A percentile compares a stretch with the other conserved stretches of the same genome.
phyloP scores from a whole-genome alignment of 805 yeast genomes.

The Yarrowia sp. region DNA sequence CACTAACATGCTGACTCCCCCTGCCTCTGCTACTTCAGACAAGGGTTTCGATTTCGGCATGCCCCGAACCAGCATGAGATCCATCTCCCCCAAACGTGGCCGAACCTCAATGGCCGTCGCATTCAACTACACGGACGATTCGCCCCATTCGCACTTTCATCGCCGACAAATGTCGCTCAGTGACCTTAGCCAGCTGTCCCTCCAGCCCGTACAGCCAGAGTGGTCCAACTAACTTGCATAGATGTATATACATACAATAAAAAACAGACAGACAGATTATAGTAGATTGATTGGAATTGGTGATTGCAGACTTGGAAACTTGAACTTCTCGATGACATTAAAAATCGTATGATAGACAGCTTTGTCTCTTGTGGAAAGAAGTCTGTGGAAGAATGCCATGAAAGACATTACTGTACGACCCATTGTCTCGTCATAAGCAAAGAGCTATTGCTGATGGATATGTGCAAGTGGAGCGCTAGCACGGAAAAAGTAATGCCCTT shows the following conservation, averaged over 20 bases:
- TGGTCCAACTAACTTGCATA: slow-evolving; percentile 39
- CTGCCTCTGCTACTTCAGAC: slow-evolving; percentile 19
- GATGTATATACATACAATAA: slow-evolving; percentile 17
- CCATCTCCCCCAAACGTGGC: slow-evolving; percentile 36
- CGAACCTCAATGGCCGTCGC: slow-evolving; percentile 37
- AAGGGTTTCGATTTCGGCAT: slow-evolving; percentile 25
- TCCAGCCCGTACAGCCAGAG: slow-evolving; percentile 28
- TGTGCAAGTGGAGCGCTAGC: too few species aligned
- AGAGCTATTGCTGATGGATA: too few species aligned
- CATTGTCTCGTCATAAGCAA: too few species aligned
- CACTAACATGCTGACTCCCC: slow-evolving; percentile 23
- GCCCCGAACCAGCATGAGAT: slow-evolving; percentile 26
- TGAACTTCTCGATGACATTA: too few species aligned
- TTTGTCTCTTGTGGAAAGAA: too few species aligned
- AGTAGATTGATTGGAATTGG: too few species aligned
- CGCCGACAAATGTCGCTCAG: slow-evolving; percentile 33
- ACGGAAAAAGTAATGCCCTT: too few species aligned
- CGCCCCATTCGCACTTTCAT: slow-evolving; percentile 19
- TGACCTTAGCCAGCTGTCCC: slow-evolving; percentile 35
- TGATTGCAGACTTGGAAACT: too few species aligned
- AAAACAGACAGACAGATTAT: background rate
- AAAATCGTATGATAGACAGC: too few species aligned
- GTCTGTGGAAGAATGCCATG: too few species aligned
- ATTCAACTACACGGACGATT: slow-evolving; percentile 33
- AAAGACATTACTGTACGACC: too few species aligned